phyloP scores from a whole-genome alignment of 2,329 filamentous ascomycete genomes.

The Cercospora nicotianae region DNA sequence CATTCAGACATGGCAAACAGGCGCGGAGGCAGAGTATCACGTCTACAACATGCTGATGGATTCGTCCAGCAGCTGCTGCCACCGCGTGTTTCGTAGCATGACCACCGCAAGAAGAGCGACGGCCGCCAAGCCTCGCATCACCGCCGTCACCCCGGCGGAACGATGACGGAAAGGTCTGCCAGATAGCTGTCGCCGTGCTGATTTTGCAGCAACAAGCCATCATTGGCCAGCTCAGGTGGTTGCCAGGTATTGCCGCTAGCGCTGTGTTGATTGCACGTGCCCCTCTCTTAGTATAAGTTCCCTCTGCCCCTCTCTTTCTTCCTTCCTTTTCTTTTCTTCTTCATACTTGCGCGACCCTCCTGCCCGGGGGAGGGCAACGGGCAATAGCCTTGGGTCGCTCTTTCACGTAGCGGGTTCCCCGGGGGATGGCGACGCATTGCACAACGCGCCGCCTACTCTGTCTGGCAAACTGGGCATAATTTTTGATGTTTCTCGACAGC shows the following conservation, averaged over 20 bases:
- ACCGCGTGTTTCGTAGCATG: background rate
- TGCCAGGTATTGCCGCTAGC: constrained; percentile 7
- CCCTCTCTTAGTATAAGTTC: constrained; percentile 1
- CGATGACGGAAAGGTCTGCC: background rate
- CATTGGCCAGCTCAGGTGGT: constrained; percentile 2
- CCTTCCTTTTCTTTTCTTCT: background rate
- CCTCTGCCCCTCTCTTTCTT: background rate
- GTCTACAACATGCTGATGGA: background rate
- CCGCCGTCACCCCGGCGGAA: background rate
- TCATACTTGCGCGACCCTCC: no score
- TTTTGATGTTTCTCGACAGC: constrained; percentile 14
- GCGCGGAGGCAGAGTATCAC: background rate
- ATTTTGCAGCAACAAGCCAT: background rate
- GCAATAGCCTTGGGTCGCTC: no score
- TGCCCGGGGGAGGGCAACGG: no score
- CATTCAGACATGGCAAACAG: background rate
- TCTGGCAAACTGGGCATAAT: constrained; percentile 6
- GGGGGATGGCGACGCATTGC: constrained; percentile 4
- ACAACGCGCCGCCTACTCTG: constrained; percentile 1
- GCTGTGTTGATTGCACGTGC: background rate
- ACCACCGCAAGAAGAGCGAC: background rate
- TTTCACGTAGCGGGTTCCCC: background rate
- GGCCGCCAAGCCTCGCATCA: background rate
- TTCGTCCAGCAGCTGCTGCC: background rate
- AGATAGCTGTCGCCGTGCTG: background rate